Evolutionary conservation across 2,329 filamentous ascomycete species (phyloP).

Genomic region (Colletotrichum tofieldiae): DNA sequence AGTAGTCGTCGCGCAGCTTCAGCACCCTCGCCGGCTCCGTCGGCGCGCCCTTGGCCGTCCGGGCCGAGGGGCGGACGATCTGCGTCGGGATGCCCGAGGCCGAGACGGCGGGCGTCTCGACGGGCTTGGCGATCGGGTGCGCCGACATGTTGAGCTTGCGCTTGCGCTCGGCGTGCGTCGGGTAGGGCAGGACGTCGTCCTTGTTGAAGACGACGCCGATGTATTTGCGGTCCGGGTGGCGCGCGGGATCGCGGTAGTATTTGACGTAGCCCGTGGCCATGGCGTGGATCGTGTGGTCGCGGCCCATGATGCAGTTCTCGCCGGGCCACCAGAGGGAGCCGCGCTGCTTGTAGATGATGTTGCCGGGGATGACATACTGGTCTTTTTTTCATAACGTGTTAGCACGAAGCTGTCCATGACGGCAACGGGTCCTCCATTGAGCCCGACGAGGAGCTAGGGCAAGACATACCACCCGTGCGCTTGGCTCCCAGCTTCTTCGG

Average conservation of each 20-base stretch:
- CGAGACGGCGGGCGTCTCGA: slow-evolving; percentile 58
- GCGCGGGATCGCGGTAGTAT: slow-evolving; percentile 91
- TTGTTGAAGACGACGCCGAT: slow-evolving; percentile 94
- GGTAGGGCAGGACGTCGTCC: slow-evolving; percentile 83
- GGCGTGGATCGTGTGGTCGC: slow-evolving; percentile 96
- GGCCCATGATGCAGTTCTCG: slow-evolving; percentile 94
- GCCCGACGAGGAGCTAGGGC: too few species aligned
- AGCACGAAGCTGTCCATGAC: slow-evolving; percentile 11
- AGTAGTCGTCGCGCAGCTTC: slow-evolving; percentile 68
- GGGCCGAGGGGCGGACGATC: slow-evolving; percentile 56
- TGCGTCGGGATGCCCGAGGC: slow-evolving; percentile 67
- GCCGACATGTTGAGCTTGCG: slow-evolving; percentile 83
- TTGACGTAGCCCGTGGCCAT: slow-evolving; percentile 91
- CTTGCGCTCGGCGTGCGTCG: slow-evolving; percentile 79
- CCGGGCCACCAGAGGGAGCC: slow-evolving; percentile 95
- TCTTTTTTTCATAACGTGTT: slow-evolving; percentile 64
- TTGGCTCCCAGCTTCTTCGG: slow-evolving; percentile 94
- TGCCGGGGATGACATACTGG: slow-evolving; percentile 94
- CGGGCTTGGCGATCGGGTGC: slow-evolving; percentile 59
- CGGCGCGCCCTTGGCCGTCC: slow-evolving; percentile 50
- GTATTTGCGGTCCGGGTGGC: slow-evolving; percentile 90
- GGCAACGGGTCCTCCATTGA: background rate
- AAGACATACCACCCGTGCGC: slow-evolving; percentile 83
- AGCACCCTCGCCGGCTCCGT: slow-evolving; percentile 63
- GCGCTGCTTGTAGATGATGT: slow-evolving; percentile 98